Conservation (phyloP, 176 grass and related monocot genomes). For the Raddia distichophylla region DNA sequence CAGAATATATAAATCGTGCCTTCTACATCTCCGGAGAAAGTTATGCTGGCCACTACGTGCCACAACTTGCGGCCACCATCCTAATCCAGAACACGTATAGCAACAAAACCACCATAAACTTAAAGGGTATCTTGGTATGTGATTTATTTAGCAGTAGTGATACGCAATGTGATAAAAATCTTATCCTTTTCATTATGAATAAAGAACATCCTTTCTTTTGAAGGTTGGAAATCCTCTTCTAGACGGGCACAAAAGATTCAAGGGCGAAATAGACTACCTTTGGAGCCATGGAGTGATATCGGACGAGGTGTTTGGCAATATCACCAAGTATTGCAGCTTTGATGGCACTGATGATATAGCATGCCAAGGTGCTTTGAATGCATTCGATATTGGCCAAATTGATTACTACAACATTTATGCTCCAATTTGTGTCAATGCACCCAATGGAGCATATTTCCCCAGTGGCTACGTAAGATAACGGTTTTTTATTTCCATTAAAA, state of each 20-base stretch:
- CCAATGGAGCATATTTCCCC: neutral
- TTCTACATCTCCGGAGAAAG: constrained; percentile 72
- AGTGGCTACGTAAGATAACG: neutral
- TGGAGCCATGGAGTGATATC: constrained; percentile 52
- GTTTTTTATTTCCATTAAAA: neutral
- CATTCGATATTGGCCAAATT: neutral
- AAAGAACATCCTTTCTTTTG: neutral
- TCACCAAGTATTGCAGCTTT: constrained; percentile 46
- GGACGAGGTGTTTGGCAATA: constrained; percentile 35
- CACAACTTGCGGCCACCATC: constrained; percentile 44
- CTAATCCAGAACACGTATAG: constrained; percentile 48
- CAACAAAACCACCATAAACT: constrained; percentile 38
- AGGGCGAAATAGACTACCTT: constrained; percentile 21
- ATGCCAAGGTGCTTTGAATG: neutral
- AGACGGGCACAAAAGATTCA: constrained; percentile 13
- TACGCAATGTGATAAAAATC: neutral
- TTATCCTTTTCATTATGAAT: neutral
- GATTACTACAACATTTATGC: constrained; percentile 50
- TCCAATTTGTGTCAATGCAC: constrained; percentile 33
- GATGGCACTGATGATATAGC: neutral
- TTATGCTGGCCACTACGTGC: constrained; percentile 56
- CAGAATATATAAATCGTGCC: constrained; percentile 39
- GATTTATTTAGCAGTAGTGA: too few species aligned
- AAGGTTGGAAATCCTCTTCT: constrained; percentile 54
- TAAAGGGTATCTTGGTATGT: constrained; percentile 46